phyloP scores from a whole-genome alignment of 306 rosid species.

The Carpinus fangiana region DNA sequence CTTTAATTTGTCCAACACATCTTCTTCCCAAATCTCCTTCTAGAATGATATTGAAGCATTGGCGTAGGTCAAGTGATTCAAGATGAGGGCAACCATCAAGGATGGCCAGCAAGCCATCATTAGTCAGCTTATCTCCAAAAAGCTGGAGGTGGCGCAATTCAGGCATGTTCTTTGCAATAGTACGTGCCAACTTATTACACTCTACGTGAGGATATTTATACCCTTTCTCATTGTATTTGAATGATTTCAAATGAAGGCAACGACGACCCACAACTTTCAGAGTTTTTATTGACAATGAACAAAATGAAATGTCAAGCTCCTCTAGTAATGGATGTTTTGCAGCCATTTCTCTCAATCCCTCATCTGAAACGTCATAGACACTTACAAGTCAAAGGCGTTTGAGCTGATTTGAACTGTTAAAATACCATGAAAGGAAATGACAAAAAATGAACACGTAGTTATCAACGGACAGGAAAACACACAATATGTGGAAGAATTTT shows the following conservation, averaged over 20 bases:
- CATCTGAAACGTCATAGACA: constrained; percentile 40
- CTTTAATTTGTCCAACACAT: constrained; percentile 22
- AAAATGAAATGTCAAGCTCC: constrained; percentile 53
- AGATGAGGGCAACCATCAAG: constrained; percentile 37
- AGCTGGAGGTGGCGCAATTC: constrained; percentile 30
- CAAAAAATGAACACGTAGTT: neutral
- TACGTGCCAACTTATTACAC: constrained; percentile 15
- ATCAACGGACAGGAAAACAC: neutral
- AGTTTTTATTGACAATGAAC: constrained; percentile 29
- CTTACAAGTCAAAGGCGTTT: constrained; percentile 38
- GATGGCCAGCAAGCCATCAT: constrained; percentile 35
- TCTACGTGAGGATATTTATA: too few relatives aligned
- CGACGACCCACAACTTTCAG: constrained; percentile 46
- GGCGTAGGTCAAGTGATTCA: constrained; percentile 35
- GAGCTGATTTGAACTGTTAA: constrained; percentile 48
- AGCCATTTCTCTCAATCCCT: constrained; percentile 47
- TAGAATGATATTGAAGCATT: constrained; percentile 17
- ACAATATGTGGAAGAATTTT: neutral
- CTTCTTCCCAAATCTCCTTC: constrained; percentile 16
- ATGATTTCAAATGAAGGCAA: constrained; percentile 50
- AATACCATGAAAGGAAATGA: neutral
- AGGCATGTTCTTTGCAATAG: constrained; percentile 17
- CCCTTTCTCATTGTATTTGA: constrained; percentile 32
- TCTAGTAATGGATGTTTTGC: constrained; percentile 56
- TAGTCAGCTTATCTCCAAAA: constrained; percentile 24